Base-by-base conservation (phyloP, 371 early-diverging fungal genomes). In the Dinochytrium kinnereticum region DNA sequence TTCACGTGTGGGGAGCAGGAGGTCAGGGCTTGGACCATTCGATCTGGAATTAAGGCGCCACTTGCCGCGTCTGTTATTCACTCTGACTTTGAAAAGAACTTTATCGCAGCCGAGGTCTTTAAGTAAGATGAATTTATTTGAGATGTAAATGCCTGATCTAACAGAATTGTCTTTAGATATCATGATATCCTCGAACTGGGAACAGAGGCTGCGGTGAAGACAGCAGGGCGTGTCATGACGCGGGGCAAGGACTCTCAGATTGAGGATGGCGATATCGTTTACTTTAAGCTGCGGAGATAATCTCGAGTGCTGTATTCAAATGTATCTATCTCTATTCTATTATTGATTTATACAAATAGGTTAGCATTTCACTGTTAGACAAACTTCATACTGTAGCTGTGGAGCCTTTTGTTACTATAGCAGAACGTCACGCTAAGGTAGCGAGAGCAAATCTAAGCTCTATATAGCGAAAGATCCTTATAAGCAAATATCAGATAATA, bases 31-130 rank as follows among this genome's bases (percentile, higher is more conserved):
- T 98, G 98, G 98, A 96, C 97, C 31, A 90, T 95, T 64, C 87
- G 96, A 69, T 91, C 90, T 70, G 88, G 88, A 19, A 92, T 93
- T 1, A 94, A 93, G 81, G 98, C 96, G 34, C 98, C 99, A 33
- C 93, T 96, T 72, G 99, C 99, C 15, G 99, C 99, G 21, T 94
- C 96, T 66, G 96, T 96, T 1, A 95, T 96, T 71, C 96, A 96
- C 84, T 90, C 94, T 40, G 99, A 99, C 78, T 98, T 99, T 82
- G 96, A 96, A 79, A 75, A 77, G 93, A 96, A 76, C 70, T 99
- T 99, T 79, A 95, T 99, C 77, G 92, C 93, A 89, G 99, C 96
- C 28, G 99, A 99, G 86, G 83, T 98, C 26, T 37, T 64, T 21
- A 30, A 57, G 33, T 61, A 61, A 33, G 61, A 34, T 17, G 61